These are phyloP conservation scores for Fomitopsis palustris DNA, from an alignment of 1,284 basidiomycete species.

Conservation along the genomic window DNA sequence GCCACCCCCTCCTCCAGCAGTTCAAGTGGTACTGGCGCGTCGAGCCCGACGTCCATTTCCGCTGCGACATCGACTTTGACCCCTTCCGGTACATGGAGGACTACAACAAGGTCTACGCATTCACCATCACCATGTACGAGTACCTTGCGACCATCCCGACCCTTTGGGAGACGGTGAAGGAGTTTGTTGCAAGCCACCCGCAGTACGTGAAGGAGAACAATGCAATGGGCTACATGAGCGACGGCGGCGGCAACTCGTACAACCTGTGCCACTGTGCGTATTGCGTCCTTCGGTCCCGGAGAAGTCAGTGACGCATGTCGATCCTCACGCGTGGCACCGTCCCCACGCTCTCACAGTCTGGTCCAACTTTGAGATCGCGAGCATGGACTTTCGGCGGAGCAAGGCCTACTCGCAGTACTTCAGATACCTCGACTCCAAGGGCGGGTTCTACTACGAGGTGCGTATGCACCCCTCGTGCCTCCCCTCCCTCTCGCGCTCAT, in stretches of 20 bases:
- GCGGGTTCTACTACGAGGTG: constrained; percentile 80
- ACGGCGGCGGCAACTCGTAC: constrained; percentile 59
- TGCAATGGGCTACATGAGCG: constrained; percentile 64
- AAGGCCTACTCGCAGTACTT: constrained; percentile 73
- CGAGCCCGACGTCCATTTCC: constrained; percentile 65
- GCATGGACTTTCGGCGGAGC: constrained; percentile 56
- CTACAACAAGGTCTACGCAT: constrained; percentile 56
- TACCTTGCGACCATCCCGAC: constrained; percentile 72
- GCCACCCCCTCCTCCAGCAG: constrained; percentile 47
- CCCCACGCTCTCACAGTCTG: constrained; percentile 44
- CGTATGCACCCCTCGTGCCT: constrained; percentile 11
- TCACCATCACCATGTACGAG: constrained; percentile 78
- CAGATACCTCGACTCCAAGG: constrained; percentile 63
- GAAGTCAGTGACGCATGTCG: neutral
- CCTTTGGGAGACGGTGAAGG: constrained; percentile 67
- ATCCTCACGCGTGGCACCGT: neutral
- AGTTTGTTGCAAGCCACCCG: constrained; percentile 61
- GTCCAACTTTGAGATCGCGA: constrained; percentile 79
- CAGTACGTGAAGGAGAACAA: constrained; percentile 64
- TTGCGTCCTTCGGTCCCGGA: neutral
- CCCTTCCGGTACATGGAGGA: constrained; percentile 78
- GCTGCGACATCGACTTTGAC: constrained; percentile 71
- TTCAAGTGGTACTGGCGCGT: constrained; percentile 32
- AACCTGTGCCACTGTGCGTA: constrained; percentile 73
- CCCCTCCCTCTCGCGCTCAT: no score